Conservation (phyloP, 1,139 yeast species). For the Geotrichum bryndzae region DNA sequence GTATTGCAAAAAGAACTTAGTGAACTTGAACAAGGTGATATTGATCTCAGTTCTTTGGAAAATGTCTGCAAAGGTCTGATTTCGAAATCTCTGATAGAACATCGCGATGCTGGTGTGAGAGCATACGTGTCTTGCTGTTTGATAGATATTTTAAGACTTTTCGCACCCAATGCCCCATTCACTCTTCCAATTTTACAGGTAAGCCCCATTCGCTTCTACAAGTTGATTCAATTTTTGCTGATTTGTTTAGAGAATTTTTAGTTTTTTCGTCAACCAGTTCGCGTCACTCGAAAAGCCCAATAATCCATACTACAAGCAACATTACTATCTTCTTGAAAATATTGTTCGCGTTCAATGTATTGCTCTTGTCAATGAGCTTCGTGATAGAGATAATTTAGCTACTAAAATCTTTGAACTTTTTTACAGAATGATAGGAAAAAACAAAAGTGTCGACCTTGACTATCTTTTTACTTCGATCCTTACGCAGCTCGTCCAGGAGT, state of each 20-base stretch:
- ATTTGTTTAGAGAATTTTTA: slow-evolving; percentile 10
- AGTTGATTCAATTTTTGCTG: neutral
- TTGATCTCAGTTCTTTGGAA: slow-evolving; percentile 9
- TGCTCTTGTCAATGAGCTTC: slow-evolving; percentile 69
- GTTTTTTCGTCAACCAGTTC: slow-evolving; percentile 54
- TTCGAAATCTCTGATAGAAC: slow-evolving; percentile 52
- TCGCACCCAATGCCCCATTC: slow-evolving; percentile 91
- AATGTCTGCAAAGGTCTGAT: slow-evolving; percentile 41
- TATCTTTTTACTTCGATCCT: slow-evolving; percentile 62
- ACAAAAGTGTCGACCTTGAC: slow-evolving; percentile 34
- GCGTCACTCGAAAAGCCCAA: slow-evolving; percentile 51
- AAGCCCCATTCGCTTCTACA: slow-evolving; percentile 19
- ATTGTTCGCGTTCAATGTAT: slow-evolving; percentile 76
- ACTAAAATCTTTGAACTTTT: slow-evolving; percentile 55
- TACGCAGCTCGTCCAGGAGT: slow-evolving; percentile 71
- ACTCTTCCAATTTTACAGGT: slow-evolving; percentile 56
- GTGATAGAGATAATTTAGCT: slow-evolving; percentile 53
- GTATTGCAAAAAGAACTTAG: slow-evolving; percentile 11
- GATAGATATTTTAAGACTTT: slow-evolving; percentile 67
- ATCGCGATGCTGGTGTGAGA: slow-evolving; percentile 64
- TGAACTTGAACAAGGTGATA: slow-evolving; percentile 12
- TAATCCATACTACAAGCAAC: slow-evolving; percentile 55
- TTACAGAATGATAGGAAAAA: slow-evolving; percentile 43
- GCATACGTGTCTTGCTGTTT: slow-evolving; percentile 69
- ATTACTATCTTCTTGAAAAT: slow-evolving; percentile 59